Conservation (phyloP, 2,329 filamentous ascomycete genomes). For the Thelonectria olida region DNA sequence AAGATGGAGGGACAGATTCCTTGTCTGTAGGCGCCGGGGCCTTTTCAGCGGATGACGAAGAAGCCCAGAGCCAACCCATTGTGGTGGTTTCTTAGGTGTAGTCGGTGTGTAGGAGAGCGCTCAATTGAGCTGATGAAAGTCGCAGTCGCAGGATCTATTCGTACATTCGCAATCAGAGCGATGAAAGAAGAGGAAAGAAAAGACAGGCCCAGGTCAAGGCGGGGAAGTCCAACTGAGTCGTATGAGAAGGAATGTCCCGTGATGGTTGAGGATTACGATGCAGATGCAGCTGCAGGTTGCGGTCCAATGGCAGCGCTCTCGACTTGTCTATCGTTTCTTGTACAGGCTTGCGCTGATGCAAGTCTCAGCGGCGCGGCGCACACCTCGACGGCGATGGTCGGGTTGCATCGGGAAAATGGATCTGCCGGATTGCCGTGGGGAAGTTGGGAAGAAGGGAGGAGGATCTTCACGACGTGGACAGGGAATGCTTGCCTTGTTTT, state of each 20-base stretch:
- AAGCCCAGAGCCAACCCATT: slow-evolving; percentile 73
- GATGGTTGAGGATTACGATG: not conserved
- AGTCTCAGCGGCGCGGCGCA: not conserved
- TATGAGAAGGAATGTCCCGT: not conserved
- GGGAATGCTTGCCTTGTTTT: slow-evolving; percentile 6
- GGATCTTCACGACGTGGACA: not conserved
- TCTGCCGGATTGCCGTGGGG: slow-evolving; percentile 35
- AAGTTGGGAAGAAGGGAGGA: not conserved
- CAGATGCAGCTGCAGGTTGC: not conserved
- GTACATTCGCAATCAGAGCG: not conserved
- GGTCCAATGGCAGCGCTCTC: slow-evolving; percentile 9
- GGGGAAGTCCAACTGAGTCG: not conserved
- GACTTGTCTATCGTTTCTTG: too few species aligned
- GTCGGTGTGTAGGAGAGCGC: not conserved
- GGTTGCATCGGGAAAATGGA: slow-evolving; percentile 37
- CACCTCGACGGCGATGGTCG: not conserved
- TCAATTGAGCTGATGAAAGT: not conserved
- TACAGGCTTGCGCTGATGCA: not conserved
- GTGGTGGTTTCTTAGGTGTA: slow-evolving; percentile 27
- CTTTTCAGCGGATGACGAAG: slow-evolving; percentile 45
- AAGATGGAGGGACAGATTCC: slow-evolving; percentile 30
- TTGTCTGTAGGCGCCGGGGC: slow-evolving; percentile 36
- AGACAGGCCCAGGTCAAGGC: not conserved
- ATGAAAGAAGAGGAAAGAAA: not conserved
- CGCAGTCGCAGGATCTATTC: not conserved